Evolutionary conservation across 2,329 filamentous ascomycete species (phyloP).

Genomic region (Phoma sp.): DNA sequence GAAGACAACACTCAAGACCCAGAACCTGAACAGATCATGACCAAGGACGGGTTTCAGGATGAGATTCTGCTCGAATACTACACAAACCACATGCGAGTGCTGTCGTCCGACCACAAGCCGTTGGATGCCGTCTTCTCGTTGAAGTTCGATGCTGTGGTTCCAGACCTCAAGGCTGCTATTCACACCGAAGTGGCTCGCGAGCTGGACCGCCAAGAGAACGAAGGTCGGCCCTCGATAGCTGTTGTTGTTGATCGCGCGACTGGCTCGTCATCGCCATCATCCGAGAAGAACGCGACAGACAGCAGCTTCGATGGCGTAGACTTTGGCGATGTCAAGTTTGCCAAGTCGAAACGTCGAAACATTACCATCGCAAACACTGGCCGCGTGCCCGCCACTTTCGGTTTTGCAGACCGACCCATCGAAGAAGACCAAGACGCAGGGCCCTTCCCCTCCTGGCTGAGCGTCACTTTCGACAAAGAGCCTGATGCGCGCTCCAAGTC

Average conservation of each 20-base stretch:
- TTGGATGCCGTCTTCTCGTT: conserved; percentile 82
- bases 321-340: conserved; percentile 77
- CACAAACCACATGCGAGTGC: conserved; percentile 84
- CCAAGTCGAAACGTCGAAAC: conserved; percentile 67
- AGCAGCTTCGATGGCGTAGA: conserved; percentile 66
- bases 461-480: conserved; percentile 66
- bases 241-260: conserved; percentile 72
- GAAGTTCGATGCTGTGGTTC: conserved; percentile 84
- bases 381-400: conserved; percentile 77
- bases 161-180: conserved; percentile 80
- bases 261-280: conserved; percentile 31
- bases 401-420: conserved; percentile 76
- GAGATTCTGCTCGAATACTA: conserved; percentile 70
- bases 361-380: conserved; percentile 94
- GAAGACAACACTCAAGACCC: conserved; percentile 46
- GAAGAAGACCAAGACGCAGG: conserved; percentile 53
- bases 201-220: conserved; percentile 89
- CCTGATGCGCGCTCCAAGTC: conserved; percentile 47
- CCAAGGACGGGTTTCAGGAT: conserved; percentile 65
- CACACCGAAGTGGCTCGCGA: conserved; percentile 87
- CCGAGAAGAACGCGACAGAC: conserved; percentile 44
- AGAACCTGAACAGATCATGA: conserved; percentile 58
- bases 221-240: conserved; percentile 81
- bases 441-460: conserved; percentile 70
- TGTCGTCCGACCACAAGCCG: conserved; percentile 96